phyloP scores from a whole-genome alignment of 345 rosid species.

The rapeseed (Brassica napus) region Da-Ae NC_063448.1:48886001-48886500 shows the following conservation, averaged over 20 bases:
- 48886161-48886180: not conserved
- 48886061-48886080: slow-evolving; percentile 68
- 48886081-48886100: slow-evolving; percentile 55
- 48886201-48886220: slow-evolving; percentile 47
- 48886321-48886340: slow-evolving; percentile 87
- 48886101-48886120: slow-evolving; percentile 52
- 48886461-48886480: not conserved
- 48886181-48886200: not conserved
- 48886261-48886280: slow-evolving; percentile 54
- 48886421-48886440: not conserved
- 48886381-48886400: slow-evolving; percentile 45
- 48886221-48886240: slow-evolving; percentile 46
- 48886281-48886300: slow-evolving; percentile 75
- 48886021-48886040: slow-evolving; percentile 75
- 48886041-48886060: slow-evolving; percentile 51
- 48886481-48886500: not conserved
- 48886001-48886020: slow-evolving; percentile 64
- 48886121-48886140: slow-evolving; percentile 10
- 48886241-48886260: slow-evolving; percentile 43
- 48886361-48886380: slow-evolving; percentile 53
- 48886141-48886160: not conserved
- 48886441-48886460: no score
- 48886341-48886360: slow-evolving; percentile 57
- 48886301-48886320: slow-evolving; percentile 75
- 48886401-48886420: not conserved